phyloP scores from a whole-genome alignment of 164 flowering plant genomes.

The Magnolia changhungtana region DNA sequence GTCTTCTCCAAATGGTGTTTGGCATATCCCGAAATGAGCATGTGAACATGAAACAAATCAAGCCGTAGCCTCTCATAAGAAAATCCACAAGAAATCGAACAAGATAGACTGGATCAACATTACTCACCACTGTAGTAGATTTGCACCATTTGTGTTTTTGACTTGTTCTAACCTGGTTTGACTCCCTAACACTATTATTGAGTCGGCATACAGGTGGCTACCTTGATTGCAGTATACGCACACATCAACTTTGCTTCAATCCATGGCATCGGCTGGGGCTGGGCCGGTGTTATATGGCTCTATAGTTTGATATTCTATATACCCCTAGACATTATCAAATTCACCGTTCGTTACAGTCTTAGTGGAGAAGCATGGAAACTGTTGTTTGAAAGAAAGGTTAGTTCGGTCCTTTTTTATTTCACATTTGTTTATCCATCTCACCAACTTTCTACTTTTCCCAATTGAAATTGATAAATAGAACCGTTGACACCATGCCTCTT shows the following conservation, averaged over 20 bases:
- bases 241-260: conserved; percentile 65
- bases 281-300: conserved; percentile 83
- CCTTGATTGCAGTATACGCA: conserved; percentile 76
- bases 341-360: conserved; percentile 61
- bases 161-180: background rate
- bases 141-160: background rate
- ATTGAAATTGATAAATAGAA: background rate
- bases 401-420: conserved; percentile 1
- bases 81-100: conserved; percentile 2
- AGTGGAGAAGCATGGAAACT: conserved; percentile 87
- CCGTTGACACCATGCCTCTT: background rate
- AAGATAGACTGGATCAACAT: background rate
- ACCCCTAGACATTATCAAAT: conserved; percentile 76
- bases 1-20: background rate
- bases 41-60: background rate
- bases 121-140: background rate
- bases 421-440: background rate
- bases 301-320: conserved; percentile 70
- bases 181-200: background rate
- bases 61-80: background rate
- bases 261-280: conserved; percentile 82
- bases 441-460: background rate
- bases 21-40: background rate
- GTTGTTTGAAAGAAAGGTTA: conserved; percentile 75
- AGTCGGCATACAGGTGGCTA: conserved; percentile 50